These are phyloP conservation scores for Cryptococcus sp. DNA, from an alignment of 1,284 basidiomycete species.

Conservation along the genomic window DNA sequence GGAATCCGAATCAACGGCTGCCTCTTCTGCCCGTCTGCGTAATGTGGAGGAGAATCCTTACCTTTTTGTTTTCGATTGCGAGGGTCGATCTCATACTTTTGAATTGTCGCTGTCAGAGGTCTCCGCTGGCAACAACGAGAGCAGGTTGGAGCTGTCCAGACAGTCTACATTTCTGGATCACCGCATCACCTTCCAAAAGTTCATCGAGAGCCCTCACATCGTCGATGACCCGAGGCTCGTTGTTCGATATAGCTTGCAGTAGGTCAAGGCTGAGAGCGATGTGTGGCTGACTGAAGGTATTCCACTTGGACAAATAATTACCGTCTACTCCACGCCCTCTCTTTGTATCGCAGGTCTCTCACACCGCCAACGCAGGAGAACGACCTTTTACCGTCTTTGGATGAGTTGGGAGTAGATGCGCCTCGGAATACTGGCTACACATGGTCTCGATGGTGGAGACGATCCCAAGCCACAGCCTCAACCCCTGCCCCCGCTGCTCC, in stretches of 20 bases:
- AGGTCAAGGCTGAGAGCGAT: constrained; percentile 7
- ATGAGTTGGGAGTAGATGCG: constrained; percentile 11
- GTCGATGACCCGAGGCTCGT: constrained; percentile 52
- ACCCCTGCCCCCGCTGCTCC: background rate
- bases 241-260: constrained; percentile 49
- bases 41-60: constrained; percentile 50
- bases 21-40: constrained; percentile 35
- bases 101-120: constrained; percentile 50
- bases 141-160: constrained; percentile 13
- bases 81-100: constrained; percentile 48
- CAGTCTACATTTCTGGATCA: constrained; percentile 46
- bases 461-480: constrained; percentile 15
- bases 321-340: constrained; percentile 52
- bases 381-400: constrained; percentile 13
- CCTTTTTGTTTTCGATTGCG: constrained; percentile 50
- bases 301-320: constrained; percentile 53
- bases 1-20: background rate
- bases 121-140: constrained; percentile 26
- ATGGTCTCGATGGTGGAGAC: constrained; percentile 44
- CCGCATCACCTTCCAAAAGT: constrained; percentile 52
- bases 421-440: constrained; percentile 29
- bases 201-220: constrained; percentile 51
- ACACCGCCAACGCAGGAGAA: constrained; percentile 22
- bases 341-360: constrained; percentile 50
- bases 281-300: constrained; percentile 33